phyloP scores from a whole-genome alignment of 1,139 yeast genomes.

The Nakaseomyces delphensis region DNA sequence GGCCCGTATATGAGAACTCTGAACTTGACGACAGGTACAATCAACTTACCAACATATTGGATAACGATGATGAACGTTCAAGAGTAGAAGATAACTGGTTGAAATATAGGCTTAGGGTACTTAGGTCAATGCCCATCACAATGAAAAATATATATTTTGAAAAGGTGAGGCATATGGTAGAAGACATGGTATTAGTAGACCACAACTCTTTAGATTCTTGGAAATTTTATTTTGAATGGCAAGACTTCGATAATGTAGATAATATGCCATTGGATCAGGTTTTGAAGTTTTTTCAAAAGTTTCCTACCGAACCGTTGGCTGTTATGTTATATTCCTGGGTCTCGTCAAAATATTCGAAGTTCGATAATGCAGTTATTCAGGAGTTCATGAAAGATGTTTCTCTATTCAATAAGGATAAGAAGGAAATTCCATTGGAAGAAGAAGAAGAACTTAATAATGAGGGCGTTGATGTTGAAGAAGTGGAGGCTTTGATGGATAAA shows the following conservation, averaged over 20 bases:
- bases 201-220: slow-evolving; percentile 60
- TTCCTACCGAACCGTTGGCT: slow-evolving; percentile 58
- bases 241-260: slow-evolving; percentile 45
- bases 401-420: slow-evolving; percentile 11
- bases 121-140: slow-evolving; percentile 40
- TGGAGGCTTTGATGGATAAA: slow-evolving; percentile 17
- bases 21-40: slow-evolving; percentile 47
- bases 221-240: slow-evolving; percentile 70
- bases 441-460: slow-evolving; percentile 18
- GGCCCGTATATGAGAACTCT: slow-evolving; percentile 44
- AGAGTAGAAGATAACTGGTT: slow-evolving; percentile 51
- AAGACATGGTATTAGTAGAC: slow-evolving; percentile 64
- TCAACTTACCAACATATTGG: slow-evolving; percentile 48
- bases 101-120: slow-evolving; percentile 45
- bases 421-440: slow-evolving; percentile 13
- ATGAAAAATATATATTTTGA: slow-evolving; percentile 37
- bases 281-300: slow-evolving; percentile 43
- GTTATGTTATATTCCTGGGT: slow-evolving; percentile 50
- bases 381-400: slow-evolving; percentile 18
- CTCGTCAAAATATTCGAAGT: slow-evolving; percentile 56
- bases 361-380: slow-evolving; percentile 25
- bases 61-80: slow-evolving; percentile 56
- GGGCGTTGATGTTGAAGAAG: slow-evolving; percentile 22
- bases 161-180: slow-evolving; percentile 49
- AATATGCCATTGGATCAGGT: slow-evolving; percentile 44